Percentiles rank a stretch among this genome's conserved stretches.
These are phyloP conservation scores for Tricladium varicosporioides DNA, from an alignment of 2,329 filamentous ascomycete genomes.

Conservation along the genomic window DNA sequence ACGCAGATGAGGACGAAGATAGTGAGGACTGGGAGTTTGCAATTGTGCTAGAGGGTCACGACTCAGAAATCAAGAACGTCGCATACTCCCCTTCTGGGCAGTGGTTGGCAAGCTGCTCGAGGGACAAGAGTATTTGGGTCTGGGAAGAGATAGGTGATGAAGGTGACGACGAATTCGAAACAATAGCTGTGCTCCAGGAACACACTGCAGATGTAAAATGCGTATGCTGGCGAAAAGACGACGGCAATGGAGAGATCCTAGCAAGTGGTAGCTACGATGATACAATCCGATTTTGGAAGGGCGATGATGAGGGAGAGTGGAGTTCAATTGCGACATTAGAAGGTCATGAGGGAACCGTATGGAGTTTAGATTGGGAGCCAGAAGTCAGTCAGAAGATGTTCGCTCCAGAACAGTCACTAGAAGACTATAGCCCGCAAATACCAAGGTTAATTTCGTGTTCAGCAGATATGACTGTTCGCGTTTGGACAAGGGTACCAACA, in stretches of 20 bases:
- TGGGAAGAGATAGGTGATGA: slow-evolving; percentile 87
- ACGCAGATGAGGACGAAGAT: slow-evolving; percentile 45
- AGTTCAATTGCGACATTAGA: slow-evolving; percentile 79
- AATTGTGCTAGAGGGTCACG: slow-evolving; percentile 89
- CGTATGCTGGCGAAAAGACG: slow-evolving; percentile 82
- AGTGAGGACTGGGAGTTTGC: slow-evolving; percentile 87
- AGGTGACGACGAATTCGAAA: slow-evolving; percentile 94
- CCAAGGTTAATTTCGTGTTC: slow-evolving; percentile 74
- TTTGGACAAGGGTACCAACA: slow-evolving; percentile 64
- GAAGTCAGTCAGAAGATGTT: slow-evolving; percentile 27
- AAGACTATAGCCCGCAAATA: slow-evolving; percentile 44
- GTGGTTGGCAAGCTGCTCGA: slow-evolving; percentile 82
- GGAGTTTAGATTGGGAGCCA: slow-evolving; percentile 76
- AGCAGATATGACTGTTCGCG: slow-evolving; percentile 73
- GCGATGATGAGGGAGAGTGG: slow-evolving; percentile 84
- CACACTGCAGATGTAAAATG: slow-evolving; percentile 95
- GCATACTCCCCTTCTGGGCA: slow-evolving; percentile 72
- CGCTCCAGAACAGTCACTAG: slow-evolving; percentile 25
- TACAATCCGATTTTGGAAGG: slow-evolving; percentile 74
- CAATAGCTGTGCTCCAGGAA: slow-evolving; percentile 89
- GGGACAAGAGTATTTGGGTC: slow-evolving; percentile 96
- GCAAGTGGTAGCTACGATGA: slow-evolving; percentile 95
- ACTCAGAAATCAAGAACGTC: slow-evolving; percentile 85
- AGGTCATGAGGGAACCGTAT: slow-evolving; percentile 84
- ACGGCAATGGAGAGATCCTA: slow-evolving; percentile 67